phyloP scores from a whole-genome alignment of 2,329 filamentous ascomycete genomes.

The Blastomyces gilchristii region DNA sequence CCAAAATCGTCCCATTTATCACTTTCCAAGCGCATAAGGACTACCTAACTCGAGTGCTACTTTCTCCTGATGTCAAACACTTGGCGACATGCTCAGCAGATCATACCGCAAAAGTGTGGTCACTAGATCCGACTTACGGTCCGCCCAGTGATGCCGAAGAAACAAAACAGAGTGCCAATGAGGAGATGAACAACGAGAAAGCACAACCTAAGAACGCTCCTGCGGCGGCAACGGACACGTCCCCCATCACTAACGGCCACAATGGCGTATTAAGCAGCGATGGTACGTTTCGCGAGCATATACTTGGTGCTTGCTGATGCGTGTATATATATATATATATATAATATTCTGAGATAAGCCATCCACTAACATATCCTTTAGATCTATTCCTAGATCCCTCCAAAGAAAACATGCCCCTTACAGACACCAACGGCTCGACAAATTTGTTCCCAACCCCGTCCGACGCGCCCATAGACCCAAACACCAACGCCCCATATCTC shows the following conservation, averaged over 20 bases:
- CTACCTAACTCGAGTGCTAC: constrained; percentile 82
- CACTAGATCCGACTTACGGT: constrained; percentile 59
- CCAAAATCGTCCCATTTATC: constrained; percentile 73
- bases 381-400: constrained; percentile 5
- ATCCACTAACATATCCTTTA: background rate
- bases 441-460: constrained; percentile 26
- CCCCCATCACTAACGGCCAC: background rate
- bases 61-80: constrained; percentile 88
- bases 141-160: constrained; percentile 29
- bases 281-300: background rate
- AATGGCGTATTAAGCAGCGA: background rate
- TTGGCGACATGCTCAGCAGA: constrained; percentile 89
- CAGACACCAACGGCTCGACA: constrained; percentile 2
- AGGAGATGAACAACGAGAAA: background rate
- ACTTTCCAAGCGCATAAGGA: constrained; percentile 85
- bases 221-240: background rate
- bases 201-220: background rate
- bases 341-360: background rate
- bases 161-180: constrained; percentile 7
- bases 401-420: background rate
- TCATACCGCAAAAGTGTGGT: constrained; percentile 94
- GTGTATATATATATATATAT: background rate
- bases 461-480: constrained; percentile 33
- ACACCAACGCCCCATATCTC: constrained; percentile 54
- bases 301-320: background rate